A percentile compares a stretch with the other conserved stretches of the same genome.
Conservation (phyloP, 257 asterid genomes). For the Avicennia marina region DNA sequence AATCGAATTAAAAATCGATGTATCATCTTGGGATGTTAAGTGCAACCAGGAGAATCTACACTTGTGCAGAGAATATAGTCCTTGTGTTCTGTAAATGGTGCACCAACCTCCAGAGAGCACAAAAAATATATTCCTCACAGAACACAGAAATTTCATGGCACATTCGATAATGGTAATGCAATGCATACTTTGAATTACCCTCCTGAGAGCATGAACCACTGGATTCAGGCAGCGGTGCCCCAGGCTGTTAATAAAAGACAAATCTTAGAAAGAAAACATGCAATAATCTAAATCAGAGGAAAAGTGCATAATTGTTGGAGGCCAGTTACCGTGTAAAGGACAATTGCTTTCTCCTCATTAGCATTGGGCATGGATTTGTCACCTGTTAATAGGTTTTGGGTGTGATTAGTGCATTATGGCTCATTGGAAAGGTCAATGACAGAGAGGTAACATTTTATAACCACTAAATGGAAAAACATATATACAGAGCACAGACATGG, state of each 20-base stretch:
- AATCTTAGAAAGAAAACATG: slow-evolving; percentile 14
- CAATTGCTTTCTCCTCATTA: slow-evolving; percentile 78
- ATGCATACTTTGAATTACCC: slow-evolving; percentile 67
- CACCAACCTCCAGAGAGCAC: background rate
- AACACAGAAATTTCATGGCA: slow-evolving; percentile 20
- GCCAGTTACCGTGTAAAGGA: slow-evolving; percentile 67
- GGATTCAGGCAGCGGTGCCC: slow-evolving; percentile 42
- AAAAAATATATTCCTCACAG: background rate
- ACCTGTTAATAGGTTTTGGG: slow-evolving; percentile 47
- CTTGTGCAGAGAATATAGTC: too few species aligned
- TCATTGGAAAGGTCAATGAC: slow-evolving; percentile 4
- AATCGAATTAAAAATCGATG: too few species aligned
- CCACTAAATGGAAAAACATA: slow-evolving; percentile 11
- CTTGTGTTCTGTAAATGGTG: too few species aligned
- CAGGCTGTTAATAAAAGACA: slow-evolving; percentile 59
- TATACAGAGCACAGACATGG: too few species aligned
- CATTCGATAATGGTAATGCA: slow-evolving; percentile 17
- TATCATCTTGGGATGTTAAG: too few species aligned
- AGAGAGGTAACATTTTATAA: background rate
- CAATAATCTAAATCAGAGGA: background rate
- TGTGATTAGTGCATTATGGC: slow-evolving; percentile 11
- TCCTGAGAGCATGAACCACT: slow-evolving; percentile 43
- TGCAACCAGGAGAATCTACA: too few species aligned
- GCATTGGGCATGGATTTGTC: slow-evolving; percentile 35
- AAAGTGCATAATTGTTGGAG: slow-evolving; percentile 19